A percentile compares a stretch with the other conserved stretches of the same genome.
These are phyloP conservation scores for Saitozyma podzolica DNA, from an alignment of 768 basidiomycete species.

Conservation along the genomic window DNA sequence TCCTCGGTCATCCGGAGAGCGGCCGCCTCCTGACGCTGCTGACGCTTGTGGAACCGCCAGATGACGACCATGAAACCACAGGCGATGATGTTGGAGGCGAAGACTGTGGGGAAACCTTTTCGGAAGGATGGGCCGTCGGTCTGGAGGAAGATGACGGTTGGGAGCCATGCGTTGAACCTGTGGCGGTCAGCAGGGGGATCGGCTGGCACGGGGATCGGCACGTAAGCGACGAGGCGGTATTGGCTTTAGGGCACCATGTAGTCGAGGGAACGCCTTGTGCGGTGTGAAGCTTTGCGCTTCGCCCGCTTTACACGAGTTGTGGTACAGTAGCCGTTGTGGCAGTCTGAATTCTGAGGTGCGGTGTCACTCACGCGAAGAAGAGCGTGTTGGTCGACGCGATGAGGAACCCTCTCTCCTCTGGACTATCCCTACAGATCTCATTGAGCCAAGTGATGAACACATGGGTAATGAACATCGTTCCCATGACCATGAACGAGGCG, in stretches of 20 bases:
- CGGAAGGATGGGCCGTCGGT: constrained; percentile 21
- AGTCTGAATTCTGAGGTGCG: too few relatives aligned
- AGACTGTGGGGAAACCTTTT: constrained; percentile 22
- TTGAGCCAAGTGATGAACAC: constrained; percentile 17
- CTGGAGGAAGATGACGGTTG: constrained; percentile 21
- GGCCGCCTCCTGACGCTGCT: background rate
- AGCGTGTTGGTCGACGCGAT: background rate
- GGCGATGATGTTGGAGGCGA: constrained; percentile 11
- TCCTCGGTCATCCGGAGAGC: background rate
- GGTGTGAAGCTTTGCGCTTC: constrained; percentile 11
- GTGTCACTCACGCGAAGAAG: too few relatives aligned
- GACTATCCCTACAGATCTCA: constrained; percentile 2
- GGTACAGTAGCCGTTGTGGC: constrained; percentile 1
- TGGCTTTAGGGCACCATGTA: constrained; percentile 16
- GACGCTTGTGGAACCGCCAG: background rate
- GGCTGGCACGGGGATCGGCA: too few relatives aligned
- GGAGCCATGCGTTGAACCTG: constrained; percentile 16
- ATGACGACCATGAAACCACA: background rate
- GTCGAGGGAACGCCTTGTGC: constrained; percentile 8
- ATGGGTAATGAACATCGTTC: constrained; percentile 9
- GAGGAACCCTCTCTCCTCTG: background rate
- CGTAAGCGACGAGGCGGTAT: constrained; percentile 5
- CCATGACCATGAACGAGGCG: constrained; percentile 10
- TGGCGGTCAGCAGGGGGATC: background rate
- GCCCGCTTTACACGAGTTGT: constrained; percentile 14